Evolutionary conservation across 2,329 filamentous ascomycete species (phyloP).

Genomic region (Penicillium janthinellum): DNA sequence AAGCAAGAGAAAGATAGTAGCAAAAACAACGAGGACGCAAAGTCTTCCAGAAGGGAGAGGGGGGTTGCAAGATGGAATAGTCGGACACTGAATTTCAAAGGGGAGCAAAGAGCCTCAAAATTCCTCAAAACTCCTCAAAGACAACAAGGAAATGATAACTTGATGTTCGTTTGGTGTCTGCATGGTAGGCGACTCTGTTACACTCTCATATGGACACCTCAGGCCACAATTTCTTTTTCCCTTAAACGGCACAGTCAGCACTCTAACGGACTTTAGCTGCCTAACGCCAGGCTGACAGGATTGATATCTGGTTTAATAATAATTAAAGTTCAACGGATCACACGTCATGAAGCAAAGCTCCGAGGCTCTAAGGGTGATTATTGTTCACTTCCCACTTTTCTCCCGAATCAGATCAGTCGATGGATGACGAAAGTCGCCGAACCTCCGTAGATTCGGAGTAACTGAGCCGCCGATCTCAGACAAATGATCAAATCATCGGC

Average conservation of each 20-base stretch:
- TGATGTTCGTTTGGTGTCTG: no score
- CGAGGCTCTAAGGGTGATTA: not conserved
- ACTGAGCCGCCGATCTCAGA: not conserved
- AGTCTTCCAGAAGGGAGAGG: no score
- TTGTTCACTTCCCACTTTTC: not conserved
- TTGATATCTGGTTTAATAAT: not conserved
- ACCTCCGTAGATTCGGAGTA: not conserved
- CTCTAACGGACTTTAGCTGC: not conserved
- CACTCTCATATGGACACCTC: not conserved
- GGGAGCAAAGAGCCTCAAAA: no score
- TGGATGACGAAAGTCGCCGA: constrained; percentile 1
- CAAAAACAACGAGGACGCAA: no score
- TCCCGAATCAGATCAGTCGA: not conserved
- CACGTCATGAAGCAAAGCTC: not conserved
- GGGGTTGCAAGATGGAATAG: no score
- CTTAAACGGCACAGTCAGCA: no score
- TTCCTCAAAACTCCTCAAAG: no score
- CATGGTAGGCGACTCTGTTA: no score
- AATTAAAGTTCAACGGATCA: not conserved
- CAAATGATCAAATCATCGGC: not conserved
- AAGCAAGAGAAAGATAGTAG: no score
- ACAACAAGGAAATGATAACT: no score
- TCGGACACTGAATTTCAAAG: no score
- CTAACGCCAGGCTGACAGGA: not conserved
- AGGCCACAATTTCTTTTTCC: not conserved